Percentiles rank a stretch among this genome's conserved stretches.
These are phyloP conservation scores for Cytospora leucostoma DNA, from an alignment of 2,329 filamentous ascomycete genomes.

Conservation along the genomic window DNA sequence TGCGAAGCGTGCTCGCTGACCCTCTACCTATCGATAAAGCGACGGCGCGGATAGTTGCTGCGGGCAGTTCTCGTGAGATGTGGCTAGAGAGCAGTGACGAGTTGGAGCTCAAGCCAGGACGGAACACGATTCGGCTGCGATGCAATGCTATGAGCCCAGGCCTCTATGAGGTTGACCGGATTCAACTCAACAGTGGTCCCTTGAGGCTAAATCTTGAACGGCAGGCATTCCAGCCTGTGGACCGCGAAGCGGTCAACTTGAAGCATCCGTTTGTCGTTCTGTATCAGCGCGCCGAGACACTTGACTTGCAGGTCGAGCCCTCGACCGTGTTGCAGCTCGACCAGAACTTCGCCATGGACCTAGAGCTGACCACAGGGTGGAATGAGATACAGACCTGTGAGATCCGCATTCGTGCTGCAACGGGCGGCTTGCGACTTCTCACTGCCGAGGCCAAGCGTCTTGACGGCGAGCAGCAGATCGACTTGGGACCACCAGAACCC, in stretches of 20 bases:
- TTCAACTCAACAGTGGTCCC: conserved; percentile 66
- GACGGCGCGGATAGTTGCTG: conserved; percentile 63
- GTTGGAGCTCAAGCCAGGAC: conserved; percentile 56
- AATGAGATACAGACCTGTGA: conserved; percentile 66
- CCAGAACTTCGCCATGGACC: conserved; percentile 73
- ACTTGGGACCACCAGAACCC: conserved; percentile 48
- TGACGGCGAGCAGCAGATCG: conserved; percentile 43
- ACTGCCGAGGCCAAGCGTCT: conserved; percentile 60
- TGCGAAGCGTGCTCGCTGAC: conserved; percentile 73
- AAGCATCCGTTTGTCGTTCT: conserved; percentile 66
- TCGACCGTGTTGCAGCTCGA: conserved; percentile 77
- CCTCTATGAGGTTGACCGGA: conserved; percentile 71
- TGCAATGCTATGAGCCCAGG: conserved; percentile 65
- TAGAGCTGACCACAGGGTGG: conserved; percentile 72
- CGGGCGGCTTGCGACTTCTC: conserved; percentile 64
- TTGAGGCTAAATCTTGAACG: conserved; percentile 67
- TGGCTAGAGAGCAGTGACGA: conserved; percentile 38
- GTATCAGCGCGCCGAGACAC: conserved; percentile 68
- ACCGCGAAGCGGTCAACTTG: conserved; percentile 54
- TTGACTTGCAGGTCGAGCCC: conserved; percentile 67
- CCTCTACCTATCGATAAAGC: conserved; percentile 66
- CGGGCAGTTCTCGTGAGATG: conserved; percentile 60
- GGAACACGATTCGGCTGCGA: conserved; percentile 47
- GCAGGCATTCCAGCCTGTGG: conserved; percentile 49
- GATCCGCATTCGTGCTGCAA: conserved; percentile 63